Evolutionary conservation across 1,284 basidiomycete species (phyloP), one percentile per base, ranked within the genome.

Genomic region (Ceratobasidium sp.): DNA sequence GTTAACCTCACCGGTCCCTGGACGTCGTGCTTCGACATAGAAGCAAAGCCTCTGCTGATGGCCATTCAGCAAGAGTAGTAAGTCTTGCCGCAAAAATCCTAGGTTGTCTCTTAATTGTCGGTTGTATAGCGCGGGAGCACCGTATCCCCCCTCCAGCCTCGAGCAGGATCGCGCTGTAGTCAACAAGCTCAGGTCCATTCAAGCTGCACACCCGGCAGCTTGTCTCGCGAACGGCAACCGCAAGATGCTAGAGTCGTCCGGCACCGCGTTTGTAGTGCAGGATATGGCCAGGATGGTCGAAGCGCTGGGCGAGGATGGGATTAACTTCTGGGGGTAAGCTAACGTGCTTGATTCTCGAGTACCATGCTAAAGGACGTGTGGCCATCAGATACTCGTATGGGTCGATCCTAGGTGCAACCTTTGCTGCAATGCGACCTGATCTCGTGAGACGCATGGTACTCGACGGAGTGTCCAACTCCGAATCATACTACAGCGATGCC

Each of bases 371-470:
- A 12, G 0, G 9, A 13, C 12, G 9, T 28, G 0, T 5, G 54
- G 28, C 28, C 5, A 12, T 38, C 56, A 78, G 77, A 10, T 78
- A 62, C 71, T 81, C 79, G 28, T 80, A 83, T 54, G 81, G 81
- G 2, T 82, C 81, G 1, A 80, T 81, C 10, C 73, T 83, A 6
- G 83, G 83, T 7, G 80, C 82, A 2, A 82, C 81, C 0, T 83
- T 83, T 65, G 78, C 80, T 1, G 82, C 82, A 5, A 83, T 83
- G 82, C 81, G 80, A 66, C 83, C 83, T 0, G 81, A 82, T 12
- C 74, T 77, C 1, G 82, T 83, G 7, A 80, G 78, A 23, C 79
- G 80, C 20, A 61, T 83, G 77, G 78, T 82, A 9, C 79, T 82
- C 1, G 83, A 83, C 70, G 82, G 82, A 2, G 81, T 82, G 0